These are phyloP conservation scores for Melocanna baccifera DNA, from an alignment of 176 grass and related monocot species.

Conservation along the genomic window DNA sequence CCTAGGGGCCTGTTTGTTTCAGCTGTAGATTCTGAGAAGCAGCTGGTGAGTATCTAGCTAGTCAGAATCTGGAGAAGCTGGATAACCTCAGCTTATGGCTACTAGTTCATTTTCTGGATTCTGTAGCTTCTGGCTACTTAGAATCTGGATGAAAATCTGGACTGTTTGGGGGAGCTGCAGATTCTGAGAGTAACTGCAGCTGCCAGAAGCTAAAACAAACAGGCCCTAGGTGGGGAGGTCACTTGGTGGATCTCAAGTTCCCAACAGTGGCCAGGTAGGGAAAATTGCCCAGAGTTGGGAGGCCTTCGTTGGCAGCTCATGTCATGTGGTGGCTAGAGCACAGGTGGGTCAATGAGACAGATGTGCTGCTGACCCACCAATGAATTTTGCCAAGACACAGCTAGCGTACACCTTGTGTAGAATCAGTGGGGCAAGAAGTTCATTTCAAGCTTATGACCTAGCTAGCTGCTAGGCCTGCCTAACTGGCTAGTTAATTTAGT, in stretches of 20 bases:
- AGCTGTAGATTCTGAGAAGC: too few species aligned
- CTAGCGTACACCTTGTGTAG: background rate
- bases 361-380: background rate
- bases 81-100: too few species aligned
- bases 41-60: too few species aligned
- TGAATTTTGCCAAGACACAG: background rate
- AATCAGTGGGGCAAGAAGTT: background rate
- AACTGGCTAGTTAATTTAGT: background rate
- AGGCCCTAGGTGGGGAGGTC: background rate
- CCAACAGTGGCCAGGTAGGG: background rate
- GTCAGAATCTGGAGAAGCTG: too few species aligned
- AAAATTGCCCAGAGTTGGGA: background rate
- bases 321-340: background rate
- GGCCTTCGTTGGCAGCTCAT: background rate
- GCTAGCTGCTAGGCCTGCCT: background rate
- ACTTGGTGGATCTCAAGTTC: constrained; percentile 9
- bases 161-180: too few species aligned
- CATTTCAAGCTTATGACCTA: background rate
- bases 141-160: too few species aligned
- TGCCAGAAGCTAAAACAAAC: too few species aligned
- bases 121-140: too few species aligned
- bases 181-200: too few species aligned
- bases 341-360: background rate
- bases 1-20: too few species aligned
- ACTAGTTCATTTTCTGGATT: too few species aligned